These are phyloP conservation scores for Sarocladium strictum DNA, from an alignment of 2,329 filamentous ascomycete genomes.

Conservation along the genomic window DNA sequence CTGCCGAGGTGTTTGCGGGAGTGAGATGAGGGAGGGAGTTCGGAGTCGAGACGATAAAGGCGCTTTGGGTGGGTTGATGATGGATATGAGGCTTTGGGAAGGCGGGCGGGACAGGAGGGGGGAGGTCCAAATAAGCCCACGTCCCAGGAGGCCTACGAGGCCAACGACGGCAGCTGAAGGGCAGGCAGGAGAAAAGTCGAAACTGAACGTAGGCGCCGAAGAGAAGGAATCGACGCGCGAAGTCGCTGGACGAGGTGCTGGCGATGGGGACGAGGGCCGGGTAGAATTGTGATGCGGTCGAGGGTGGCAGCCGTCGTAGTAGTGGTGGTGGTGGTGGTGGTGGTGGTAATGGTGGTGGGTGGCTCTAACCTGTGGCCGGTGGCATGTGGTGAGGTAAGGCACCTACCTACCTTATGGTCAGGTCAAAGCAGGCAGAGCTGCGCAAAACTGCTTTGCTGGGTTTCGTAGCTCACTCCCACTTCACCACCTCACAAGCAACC, in stretches of 20 bases:
- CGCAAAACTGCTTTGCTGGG: too few relatives aligned
- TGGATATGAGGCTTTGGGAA: slow-evolving; percentile 2
- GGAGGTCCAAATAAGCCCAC: slow-evolving; percentile 5
- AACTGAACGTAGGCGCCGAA: neutral
- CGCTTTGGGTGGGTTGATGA: slow-evolving; percentile 11
- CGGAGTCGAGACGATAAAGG: slow-evolving; percentile 11
- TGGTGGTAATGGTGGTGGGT: slow-evolving; percentile 1
- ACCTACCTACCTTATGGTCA: neutral
- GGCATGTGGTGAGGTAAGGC: slow-evolving; percentile 6
- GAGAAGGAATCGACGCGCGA: neutral
- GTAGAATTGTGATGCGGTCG: slow-evolving; percentile 9
- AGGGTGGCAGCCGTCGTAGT: neutral
- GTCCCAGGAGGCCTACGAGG: slow-evolving; percentile 2
- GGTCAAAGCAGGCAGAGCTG: neutral
- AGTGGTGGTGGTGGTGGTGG: neutral
- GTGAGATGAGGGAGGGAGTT: neutral
- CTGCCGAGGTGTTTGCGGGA: neutral
- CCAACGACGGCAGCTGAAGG: neutral
- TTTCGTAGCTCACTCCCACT: neutral
- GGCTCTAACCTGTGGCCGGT: slow-evolving; percentile 1
- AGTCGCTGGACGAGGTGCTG: slow-evolving; percentile 2
- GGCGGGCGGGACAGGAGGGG: slow-evolving; percentile 8
- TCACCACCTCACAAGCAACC: too few relatives aligned
- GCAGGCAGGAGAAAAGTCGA: neutral
- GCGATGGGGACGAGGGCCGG: neutral